Evolutionary conservation across 208 protist genomes (phyloP).

Genomic region (Trichomonas gallinae): DNA sequence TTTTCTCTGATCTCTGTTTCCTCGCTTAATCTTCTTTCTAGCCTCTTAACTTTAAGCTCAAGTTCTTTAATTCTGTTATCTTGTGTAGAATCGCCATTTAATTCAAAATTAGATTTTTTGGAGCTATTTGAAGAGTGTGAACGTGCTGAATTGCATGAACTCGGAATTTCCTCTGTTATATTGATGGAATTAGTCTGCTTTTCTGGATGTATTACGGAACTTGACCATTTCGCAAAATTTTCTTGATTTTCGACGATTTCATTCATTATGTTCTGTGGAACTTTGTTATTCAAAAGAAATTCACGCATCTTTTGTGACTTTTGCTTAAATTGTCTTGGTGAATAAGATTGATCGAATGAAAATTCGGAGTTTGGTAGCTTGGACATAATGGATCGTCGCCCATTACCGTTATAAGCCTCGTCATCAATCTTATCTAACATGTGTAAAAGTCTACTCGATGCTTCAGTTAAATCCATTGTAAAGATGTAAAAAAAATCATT

Average conservation of each 20-base stretch:
- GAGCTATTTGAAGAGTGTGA: too few species aligned
- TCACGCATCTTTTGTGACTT: background rate
- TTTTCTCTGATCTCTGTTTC: background rate
- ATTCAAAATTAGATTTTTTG: background rate
- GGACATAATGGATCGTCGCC: background rate
- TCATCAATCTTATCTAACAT: background rate
- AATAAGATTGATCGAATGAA: background rate
- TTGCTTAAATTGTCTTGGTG: background rate
- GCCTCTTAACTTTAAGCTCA: background rate
- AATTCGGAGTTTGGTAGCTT: background rate
- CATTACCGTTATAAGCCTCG: background rate
- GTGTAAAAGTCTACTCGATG: background rate
- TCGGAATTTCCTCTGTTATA: background rate
- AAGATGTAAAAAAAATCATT: too few species aligned
- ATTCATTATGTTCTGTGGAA: background rate
- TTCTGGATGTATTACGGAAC: background rate
- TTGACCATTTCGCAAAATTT: background rate
- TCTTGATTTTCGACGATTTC: background rate
- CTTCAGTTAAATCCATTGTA: background rate
- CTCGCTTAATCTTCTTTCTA: background rate
- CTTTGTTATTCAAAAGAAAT: background rate
- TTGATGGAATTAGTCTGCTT: background rate
- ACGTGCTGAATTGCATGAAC: too few species aligned
- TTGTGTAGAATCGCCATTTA: background rate
- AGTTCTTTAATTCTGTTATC: background rate